Conservation (phyloP, 257 asterid species). For the Asclepias syriaca region DNA sequence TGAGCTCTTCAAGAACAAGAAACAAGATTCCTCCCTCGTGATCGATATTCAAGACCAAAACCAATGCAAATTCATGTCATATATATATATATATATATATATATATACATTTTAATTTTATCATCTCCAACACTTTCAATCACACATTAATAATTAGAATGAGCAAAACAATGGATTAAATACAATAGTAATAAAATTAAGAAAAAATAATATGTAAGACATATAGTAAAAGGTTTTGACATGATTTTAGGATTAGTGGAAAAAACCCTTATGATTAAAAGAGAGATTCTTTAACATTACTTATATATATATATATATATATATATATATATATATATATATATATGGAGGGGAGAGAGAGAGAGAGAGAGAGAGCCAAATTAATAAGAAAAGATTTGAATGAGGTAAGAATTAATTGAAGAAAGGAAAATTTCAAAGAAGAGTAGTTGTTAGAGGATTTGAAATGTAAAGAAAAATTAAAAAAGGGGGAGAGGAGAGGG, state of each 20-base stretch:
- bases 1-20: slow-evolving; percentile 36
- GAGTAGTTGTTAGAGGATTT: slow-evolving; percentile 6
- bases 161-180: no score
- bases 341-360: no score
- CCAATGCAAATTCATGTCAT: neutral
- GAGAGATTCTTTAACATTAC: no score
- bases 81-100: no score
- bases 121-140: neutral
- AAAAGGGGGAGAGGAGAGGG: neutral
- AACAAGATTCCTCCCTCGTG: slow-evolving; percentile 57
- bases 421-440: neutral
- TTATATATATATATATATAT: no score
- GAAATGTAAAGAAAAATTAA: slow-evolving; percentile 2
- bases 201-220: no score
- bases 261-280: neutral
- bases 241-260: no score
- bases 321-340: no score
- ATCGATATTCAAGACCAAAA: slow-evolving; percentile 35
- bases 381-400: neutral
- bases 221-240: no score
- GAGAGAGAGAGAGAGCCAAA: no score
- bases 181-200: no score
- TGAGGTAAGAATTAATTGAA: neutral
- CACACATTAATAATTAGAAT: no score
- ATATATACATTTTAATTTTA: neutral